Conservation (phyloP, 2,329 filamentous ascomycete genomes). For the Diaporthe longicolla region DNA sequence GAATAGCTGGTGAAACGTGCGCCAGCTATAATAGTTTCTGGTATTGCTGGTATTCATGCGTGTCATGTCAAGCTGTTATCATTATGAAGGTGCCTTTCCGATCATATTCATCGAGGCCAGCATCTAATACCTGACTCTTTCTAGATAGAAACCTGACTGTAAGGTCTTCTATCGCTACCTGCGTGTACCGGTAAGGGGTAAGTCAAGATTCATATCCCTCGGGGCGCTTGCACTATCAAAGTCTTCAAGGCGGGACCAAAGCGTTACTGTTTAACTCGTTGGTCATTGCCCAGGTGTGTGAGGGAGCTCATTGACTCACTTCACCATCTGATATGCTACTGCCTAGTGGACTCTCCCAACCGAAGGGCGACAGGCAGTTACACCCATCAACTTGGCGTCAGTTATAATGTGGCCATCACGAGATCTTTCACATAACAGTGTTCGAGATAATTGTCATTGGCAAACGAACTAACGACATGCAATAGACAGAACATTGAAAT, state of each 20-base stretch:
- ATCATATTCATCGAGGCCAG: not conserved
- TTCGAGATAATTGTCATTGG: too few relatives aligned
- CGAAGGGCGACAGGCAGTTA: too few relatives aligned
- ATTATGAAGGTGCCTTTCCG: not conserved
- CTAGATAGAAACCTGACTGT: not conserved
- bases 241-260: too few relatives aligned
- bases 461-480: not conserved
- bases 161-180: too few relatives aligned
- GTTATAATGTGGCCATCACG: not conserved
- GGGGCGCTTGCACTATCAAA: too few relatives aligned
- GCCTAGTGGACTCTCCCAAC: too few relatives aligned
- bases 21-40: not conserved
- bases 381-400: not conserved
- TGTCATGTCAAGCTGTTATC: not conserved
- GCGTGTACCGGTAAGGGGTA: too few relatives aligned
- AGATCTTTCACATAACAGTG: not conserved
- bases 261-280: too few relatives aligned
- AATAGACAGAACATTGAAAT: not conserved
- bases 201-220: too few relatives aligned
- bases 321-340: too few relatives aligned
- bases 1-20: not conserved
- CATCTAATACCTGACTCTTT: not conserved
- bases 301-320: too few relatives aligned
- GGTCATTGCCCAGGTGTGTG: too few relatives aligned
- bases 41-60: not conserved